phyloP scores from a whole-genome alignment of 2,329 filamentous ascomycete genomes.

The Myriosclerotinia duriaeana region DNA sequence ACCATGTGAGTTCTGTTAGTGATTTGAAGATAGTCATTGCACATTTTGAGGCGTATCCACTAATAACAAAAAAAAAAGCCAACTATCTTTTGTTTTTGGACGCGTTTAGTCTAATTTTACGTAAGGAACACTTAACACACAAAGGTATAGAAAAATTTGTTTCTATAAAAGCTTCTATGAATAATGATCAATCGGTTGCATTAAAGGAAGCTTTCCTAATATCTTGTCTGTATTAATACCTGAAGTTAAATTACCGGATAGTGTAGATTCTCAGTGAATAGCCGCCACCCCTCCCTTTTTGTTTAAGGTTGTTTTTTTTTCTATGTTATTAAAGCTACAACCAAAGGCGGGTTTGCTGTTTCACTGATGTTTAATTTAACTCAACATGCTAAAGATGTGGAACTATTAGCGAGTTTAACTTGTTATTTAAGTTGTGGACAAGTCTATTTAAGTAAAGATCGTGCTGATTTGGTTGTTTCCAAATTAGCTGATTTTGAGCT shows the following conservation, averaged over 20 bases:
- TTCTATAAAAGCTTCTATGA: background rate
- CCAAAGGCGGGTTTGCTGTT: background rate
- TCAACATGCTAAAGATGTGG: background rate
- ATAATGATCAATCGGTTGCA: background rate
- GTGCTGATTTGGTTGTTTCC: background rate
- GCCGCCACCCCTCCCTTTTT: background rate
- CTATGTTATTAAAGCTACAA: background rate
- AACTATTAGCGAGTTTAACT: background rate
- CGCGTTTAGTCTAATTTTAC: background rate
- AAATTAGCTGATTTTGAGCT: background rate
- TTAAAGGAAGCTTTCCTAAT: background rate
- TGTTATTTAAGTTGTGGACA: background rate
- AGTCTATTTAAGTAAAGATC: background rate
- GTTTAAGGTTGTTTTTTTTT: background rate
- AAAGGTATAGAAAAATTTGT: background rate
- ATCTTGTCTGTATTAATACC: background rate
- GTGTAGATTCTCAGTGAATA: background rate
- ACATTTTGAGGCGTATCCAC: background rate
- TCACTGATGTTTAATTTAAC: background rate
- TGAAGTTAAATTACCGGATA: background rate
- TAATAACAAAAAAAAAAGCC: background rate
- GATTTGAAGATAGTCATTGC: background rate
- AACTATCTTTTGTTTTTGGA: background rate
- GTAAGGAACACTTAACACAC: background rate
- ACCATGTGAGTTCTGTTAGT: background rate